Base-by-base conservation (phyloP, 163 green algal genomes). In the Smithsoniella earleae region DNA sequence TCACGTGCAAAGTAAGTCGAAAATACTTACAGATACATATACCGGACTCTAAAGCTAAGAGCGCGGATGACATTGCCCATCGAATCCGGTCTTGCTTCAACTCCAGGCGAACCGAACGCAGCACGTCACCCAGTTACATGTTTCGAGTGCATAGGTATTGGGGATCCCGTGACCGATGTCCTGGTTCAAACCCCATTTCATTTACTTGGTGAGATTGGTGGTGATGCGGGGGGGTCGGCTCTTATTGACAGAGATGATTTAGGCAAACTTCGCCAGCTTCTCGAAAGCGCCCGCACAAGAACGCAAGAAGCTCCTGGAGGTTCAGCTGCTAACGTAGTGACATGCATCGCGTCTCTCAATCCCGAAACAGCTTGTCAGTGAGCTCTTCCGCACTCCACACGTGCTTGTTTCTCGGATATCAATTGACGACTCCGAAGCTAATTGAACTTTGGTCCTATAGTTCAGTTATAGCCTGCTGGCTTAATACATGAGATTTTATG, bases 241-340 rank as follows among this genome's bases (percentile, higher is more conserved):
- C 49, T 64, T 5, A 27, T 64, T 6, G 49, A 64, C 49, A 8
- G 49, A 25, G 49, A 64, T 6, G 25, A 64, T 25, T 27, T 25
- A 8, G 4, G 33, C 31, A 4, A 25, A 27, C 31, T 64, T 10
- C 8, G 31, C 25, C 49, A 8, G 8, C 3, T 25, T 4, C 49
- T 64, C 5, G 33, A 64, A 8, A 8, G 3, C 13, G 8, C 4
- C 13, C 5, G 49, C 8, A 10, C 31, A 25, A 31, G 10, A 5
- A 38, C 30, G n/a, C 25, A 30, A 43, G 55, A 66, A 54, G 63
- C 87, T 1, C 79, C 83, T 2, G 88, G 88, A 5, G 88, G 88
- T 74, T 88, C 79, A 66, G 87, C 88, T 2, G 88, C 88, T 38
- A 95, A 95, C 55, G 89, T 95, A 2, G 62, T 84, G 22, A 90